Evolutionary conservation across 2,329 filamentous ascomycete species (phyloP), one percentile per base, ranked within the genome.

Genomic region (Acrocalymma vagum): DNA sequence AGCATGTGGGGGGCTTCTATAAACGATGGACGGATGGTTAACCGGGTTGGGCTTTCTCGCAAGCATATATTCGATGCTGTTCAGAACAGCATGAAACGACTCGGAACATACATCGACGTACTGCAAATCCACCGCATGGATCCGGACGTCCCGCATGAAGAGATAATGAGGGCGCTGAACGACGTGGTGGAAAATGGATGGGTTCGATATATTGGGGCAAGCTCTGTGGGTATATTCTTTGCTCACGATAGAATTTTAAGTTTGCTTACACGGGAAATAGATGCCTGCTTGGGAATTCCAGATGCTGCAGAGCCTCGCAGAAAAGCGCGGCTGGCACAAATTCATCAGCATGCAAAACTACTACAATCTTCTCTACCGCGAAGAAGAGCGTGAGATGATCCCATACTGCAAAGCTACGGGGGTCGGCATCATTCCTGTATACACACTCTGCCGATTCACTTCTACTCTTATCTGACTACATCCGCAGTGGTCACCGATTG

Each of bases 61-160:
- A 83, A 81, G 55, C 78, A 82, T 45, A 82, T 86, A 46, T 77
- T 86, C 39, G 77, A 82, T 51, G 80, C 82, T 0, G 83, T 86
- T 1, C 77, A 86, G 20, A 72, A 67, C 15, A 81, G 77, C 47
- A 63, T 81, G 3, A 63, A 29, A 20, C 23, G 80, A 7, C 66
- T 84, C 31, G 74, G 73, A 8, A 80, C 75, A 1, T 83, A 84
- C 61, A 77, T 82, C 47, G 80, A 84, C 48, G 72, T 82, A 10
- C 70, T 83, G 3, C 79, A 83, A 57, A 77, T 84, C 34, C 82
- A 85, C 54, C 74, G 81, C 1, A 72, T 81, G 3, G 80, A 85
- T 51, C 68, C 65, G 4, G 69, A 74, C 2, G 76, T 73, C 3
- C 74, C 77, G 0, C 61, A 72, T 3, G 78, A 82, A 42, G 80